A percentile compares a stretch with the other conserved stretches of the same genome.
Conservation (phyloP, 345 rosid genomes). For the Salix viminalis region DNA sequence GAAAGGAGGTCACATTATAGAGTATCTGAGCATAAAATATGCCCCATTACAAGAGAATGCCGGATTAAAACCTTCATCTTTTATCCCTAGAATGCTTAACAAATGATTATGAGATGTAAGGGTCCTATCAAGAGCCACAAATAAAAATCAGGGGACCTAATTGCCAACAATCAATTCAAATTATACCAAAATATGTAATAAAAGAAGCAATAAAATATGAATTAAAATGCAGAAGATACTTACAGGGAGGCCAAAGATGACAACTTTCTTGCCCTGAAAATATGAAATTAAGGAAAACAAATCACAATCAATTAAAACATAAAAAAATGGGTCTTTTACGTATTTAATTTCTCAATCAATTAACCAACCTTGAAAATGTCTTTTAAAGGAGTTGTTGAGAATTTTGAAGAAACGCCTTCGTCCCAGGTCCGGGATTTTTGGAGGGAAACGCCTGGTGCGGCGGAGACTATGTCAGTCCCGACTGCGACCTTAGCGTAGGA, state of each 20-base stretch:
- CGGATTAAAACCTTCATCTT: too few species aligned
- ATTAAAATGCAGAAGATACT: slow-evolving; percentile 19
- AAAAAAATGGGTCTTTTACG: too few species aligned
- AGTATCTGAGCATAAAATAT: too few species aligned
- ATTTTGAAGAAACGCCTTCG: slow-evolving; percentile 74
- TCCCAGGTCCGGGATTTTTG: slow-evolving; percentile 91
- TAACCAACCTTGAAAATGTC: slow-evolving; percentile 65
- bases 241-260: slow-evolving; percentile 90
- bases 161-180: too few species aligned
- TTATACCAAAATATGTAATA: too few species aligned
- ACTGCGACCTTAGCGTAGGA: slow-evolving; percentile 57
- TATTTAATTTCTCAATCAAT: too few species aligned
- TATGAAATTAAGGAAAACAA: slow-evolving; percentile 7
- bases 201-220: neutral
- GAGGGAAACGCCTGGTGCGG: slow-evolving; percentile 66
- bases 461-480: slow-evolving; percentile 60
- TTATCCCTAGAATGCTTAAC: too few species aligned
- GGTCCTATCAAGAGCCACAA: too few species aligned
- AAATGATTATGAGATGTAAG: too few species aligned
- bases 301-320: neutral
- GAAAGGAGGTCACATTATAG: too few species aligned
- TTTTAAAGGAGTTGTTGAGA: slow-evolving; percentile 62
- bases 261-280: slow-evolving; percentile 86
- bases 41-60: too few species aligned
- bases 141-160: too few species aligned